A percentile compares a stretch with the other conserved stretches of the same genome.
Conservation (phyloP, 75 land plant genomes). For the Pinus albicaulis region DNA sequence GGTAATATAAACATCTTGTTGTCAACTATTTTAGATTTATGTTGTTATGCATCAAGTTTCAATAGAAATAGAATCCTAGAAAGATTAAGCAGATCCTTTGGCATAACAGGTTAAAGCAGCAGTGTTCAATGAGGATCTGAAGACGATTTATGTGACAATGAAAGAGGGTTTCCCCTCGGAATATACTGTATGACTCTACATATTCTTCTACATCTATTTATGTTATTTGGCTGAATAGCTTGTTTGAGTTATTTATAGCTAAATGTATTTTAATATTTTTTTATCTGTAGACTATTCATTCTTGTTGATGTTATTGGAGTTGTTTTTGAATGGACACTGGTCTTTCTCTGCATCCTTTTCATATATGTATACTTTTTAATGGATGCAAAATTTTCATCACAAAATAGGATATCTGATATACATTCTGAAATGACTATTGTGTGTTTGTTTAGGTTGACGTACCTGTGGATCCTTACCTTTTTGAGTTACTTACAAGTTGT, state of each 20-base stretch:
- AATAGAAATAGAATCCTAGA: not conserved
- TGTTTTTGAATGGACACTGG: not conserved
- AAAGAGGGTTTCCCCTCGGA: slow-evolving; percentile 98
- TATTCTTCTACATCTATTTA: not conserved
- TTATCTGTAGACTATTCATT: not conserved
- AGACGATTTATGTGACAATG: slow-evolving; percentile 81
- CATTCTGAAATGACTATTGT: not conserved
- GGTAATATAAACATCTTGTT: not conserved
- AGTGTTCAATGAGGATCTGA: slow-evolving; percentile 77
- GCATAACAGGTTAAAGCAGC: slow-evolving; percentile 82
- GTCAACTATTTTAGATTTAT: not conserved
- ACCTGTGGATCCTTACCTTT: slow-evolving; percentile 91
- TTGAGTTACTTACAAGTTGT: slow-evolving; percentile 62
- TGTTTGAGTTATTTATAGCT: not conserved
- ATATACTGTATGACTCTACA: slow-evolving; percentile 51
- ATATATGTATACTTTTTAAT: not conserved
- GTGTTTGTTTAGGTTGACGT: slow-evolving; percentile 76
- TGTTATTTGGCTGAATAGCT: not conserved
- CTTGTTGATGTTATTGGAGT: not conserved
- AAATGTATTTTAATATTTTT: not conserved
- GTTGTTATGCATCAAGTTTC: not conserved
- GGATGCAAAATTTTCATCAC: not conserved
- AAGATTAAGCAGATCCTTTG: not conserved
- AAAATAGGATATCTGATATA: not conserved
- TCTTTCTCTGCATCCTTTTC: not conserved